These are phyloP conservation scores for Thuja plicata DNA, from an alignment of 83 land plant species.

Conservation along the genomic window DNA sequence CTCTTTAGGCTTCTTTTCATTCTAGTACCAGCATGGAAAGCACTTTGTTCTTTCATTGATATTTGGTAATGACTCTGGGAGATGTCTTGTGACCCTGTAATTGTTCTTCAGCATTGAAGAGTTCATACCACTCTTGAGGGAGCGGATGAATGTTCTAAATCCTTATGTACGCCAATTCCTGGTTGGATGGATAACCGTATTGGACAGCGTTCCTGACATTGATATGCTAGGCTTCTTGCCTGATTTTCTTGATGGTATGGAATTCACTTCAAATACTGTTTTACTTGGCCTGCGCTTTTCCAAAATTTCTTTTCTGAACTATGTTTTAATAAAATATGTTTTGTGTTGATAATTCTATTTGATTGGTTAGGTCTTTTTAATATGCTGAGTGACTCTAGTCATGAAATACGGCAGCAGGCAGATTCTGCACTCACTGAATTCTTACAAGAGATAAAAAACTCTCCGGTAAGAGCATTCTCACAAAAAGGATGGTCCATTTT, in stretches of 20 bases:
- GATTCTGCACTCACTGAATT: constrained; percentile 99
- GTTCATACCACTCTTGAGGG: constrained; percentile 93
- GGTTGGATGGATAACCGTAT: constrained; percentile 99
- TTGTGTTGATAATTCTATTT: not conserved
- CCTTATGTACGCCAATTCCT: constrained; percentile 98
- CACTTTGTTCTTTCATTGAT: not conserved
- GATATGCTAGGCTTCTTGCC: constrained; percentile 99
- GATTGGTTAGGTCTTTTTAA: constrained; percentile 85
- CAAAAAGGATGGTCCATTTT: constrained; percentile 16
- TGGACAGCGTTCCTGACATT: constrained; percentile 99
- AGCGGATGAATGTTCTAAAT: constrained; percentile 96
- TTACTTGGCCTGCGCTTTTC: not conserved
- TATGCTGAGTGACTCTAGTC: constrained; percentile 98
- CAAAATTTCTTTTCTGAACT: not conserved
- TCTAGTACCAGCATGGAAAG: not conserved
- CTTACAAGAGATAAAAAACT: constrained; percentile 97
- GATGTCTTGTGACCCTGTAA: not conserved
- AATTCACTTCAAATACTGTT: not conserved
- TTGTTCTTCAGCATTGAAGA: constrained; percentile 83
- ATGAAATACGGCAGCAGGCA: constrained; percentile 98
- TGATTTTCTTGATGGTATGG: constrained; percentile 98
- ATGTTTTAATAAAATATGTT: not conserved
- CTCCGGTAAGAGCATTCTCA: constrained; percentile 69
- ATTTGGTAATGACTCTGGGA: not conserved
- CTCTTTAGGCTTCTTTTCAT: constrained; percentile 11